phyloP scores from a whole-genome alignment of 2,329 filamentous ascomycete genomes.

The Ambrosiella beaveri region DNA sequence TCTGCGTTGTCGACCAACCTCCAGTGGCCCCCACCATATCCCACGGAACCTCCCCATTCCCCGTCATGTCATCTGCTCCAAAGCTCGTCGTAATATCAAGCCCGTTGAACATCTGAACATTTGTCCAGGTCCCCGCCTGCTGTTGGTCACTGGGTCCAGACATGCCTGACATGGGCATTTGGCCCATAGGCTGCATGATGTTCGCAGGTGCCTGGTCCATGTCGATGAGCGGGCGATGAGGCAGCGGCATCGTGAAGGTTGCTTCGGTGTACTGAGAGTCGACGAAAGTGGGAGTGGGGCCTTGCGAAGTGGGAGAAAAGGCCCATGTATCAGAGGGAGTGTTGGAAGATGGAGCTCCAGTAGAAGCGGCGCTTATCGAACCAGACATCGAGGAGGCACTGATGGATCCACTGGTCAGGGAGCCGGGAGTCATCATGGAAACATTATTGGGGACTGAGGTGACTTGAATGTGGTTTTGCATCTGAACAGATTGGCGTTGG shows the following conservation, averaged over 20 bases:
- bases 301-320: not conserved
- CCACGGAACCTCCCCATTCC: not conserved
- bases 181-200: not conserved
- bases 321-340: slow-evolving; percentile 9
- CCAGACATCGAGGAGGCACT: not conserved
- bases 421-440: not conserved
- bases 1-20: not conserved
- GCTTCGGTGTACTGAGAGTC: slow-evolving; percentile 5
- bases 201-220: not conserved
- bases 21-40: not conserved
- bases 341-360: not conserved
- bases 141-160: not conserved
- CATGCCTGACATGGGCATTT: not conserved
- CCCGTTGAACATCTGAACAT: slow-evolving; percentile 1
- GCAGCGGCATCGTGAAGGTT: slow-evolving; percentile 4
- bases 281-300: not conserved
- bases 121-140: not conserved
- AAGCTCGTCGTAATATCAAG: not conserved
- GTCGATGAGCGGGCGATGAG: slow-evolving; percentile 2
- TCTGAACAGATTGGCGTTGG: not conserved
- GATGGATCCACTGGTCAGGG: not conserved
- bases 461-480: not conserved
- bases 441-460: not conserved
- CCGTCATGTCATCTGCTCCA: not conserved
- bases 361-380: not conserved